Evolutionary conservation across 1,139 yeast species (phyloP).

Genomic region (Spathaspora sp.): DNA sequence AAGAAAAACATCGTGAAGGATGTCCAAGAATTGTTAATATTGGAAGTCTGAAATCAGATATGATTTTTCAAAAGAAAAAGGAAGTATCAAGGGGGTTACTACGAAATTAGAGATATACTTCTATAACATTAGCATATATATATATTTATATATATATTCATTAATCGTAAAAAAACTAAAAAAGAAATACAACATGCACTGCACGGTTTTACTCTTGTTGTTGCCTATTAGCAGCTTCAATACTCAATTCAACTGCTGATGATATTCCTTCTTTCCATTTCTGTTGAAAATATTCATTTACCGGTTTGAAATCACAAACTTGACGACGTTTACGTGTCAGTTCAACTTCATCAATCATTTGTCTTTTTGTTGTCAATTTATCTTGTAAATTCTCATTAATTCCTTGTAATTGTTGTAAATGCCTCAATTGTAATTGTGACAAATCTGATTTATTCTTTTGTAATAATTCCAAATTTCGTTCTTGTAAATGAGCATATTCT

Average conservation of each 20-base stretch:
- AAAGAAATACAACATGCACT: neutral
- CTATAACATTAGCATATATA: neutral
- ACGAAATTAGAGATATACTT: slow-evolving; percentile 1
- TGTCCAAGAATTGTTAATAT: slow-evolving; percentile 84
- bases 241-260: slow-evolving; percentile 35
- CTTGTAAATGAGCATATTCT: slow-evolving; percentile 31
- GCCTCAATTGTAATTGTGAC: slow-evolving; percentile 18
- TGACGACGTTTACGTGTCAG: slow-evolving; percentile 34
- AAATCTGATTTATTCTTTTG: slow-evolving; percentile 22
- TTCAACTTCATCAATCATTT: slow-evolving; percentile 29
- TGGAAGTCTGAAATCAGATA: slow-evolving; percentile 73
- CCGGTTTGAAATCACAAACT: slow-evolving; percentile 33
- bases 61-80: slow-evolving; percentile 54
- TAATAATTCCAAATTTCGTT: slow-evolving; percentile 26
- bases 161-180: neutral
- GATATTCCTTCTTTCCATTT: slow-evolving; percentile 43
- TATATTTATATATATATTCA: neutral
- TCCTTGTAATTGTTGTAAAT: slow-evolving; percentile 19
- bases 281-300: slow-evolving; percentile 31
- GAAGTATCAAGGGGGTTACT: slow-evolving; percentile 7
- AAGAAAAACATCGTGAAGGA: slow-evolving; percentile 87
- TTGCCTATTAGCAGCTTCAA: slow-evolving; percentile 22
- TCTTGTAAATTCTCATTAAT: slow-evolving; percentile 9
- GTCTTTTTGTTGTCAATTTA: slow-evolving; percentile 27
- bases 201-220: slow-evolving; percentile 1